phyloP scores from a whole-genome alignment of 257 asterid genomes.

The Eustoma russellianum region DNA sequence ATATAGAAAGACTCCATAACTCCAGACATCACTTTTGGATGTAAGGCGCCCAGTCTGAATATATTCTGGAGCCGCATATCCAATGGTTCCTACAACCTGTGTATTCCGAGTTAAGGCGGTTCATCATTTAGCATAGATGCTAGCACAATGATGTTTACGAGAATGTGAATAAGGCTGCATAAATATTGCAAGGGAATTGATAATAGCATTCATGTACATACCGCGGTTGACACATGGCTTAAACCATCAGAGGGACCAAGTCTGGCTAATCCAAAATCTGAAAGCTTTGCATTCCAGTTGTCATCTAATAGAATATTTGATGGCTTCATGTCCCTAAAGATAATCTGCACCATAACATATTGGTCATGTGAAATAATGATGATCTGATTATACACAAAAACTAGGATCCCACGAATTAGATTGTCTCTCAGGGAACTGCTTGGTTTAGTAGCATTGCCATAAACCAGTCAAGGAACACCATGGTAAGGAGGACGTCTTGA shows the following conservation, averaged over 20 bases:
- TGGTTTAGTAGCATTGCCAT: too few species aligned
- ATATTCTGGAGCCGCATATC: constrained; percentile 96
- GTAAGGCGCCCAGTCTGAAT: constrained; percentile 88
- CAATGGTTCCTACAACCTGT: constrained; percentile 89
- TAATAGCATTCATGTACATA: constrained; percentile 11
- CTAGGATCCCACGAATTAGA: too few species aligned
- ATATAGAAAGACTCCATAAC: constrained; percentile 84
- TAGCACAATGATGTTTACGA: too few species aligned
- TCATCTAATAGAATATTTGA: constrained; percentile 86
- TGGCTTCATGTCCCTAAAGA: constrained; percentile 86
- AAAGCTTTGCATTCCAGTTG: constrained; percentile 79
- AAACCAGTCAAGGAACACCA: too few species aligned
- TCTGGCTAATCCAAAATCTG: constrained; percentile 81
- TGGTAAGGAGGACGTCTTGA: too few species aligned
- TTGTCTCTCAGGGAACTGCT: too few species aligned
- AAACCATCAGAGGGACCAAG: constrained; percentile 78
- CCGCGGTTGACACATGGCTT: constrained; percentile 87
- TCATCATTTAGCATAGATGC: too few species aligned
- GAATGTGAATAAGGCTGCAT: neutral
- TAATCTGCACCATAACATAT: constrained; percentile 42
- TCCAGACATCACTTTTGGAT: constrained; percentile 85
- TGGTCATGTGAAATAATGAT: neutral
- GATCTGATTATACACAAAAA: neutral
- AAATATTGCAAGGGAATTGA: neutral
- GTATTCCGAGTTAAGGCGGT: neutral